These are phyloP conservation scores for Pinguiococcus pyrenoidosus DNA, from an alignment of 108 stramenopile species.

Conservation along the genomic window DNA sequence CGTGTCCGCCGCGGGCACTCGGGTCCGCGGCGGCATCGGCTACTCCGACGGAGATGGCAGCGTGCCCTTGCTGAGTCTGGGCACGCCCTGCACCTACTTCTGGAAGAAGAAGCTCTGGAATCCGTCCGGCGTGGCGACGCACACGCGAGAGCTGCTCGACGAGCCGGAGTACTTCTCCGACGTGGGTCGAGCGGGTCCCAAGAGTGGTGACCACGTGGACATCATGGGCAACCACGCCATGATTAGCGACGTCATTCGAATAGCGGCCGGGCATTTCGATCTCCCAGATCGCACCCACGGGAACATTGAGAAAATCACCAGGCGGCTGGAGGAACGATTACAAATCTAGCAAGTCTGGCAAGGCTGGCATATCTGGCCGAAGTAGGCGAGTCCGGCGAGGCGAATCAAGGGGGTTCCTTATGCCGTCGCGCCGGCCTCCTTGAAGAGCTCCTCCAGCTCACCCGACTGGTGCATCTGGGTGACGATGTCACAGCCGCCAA, in stretches of 20 bases:
- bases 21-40: conserved; percentile 34
- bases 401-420: too few species aligned
- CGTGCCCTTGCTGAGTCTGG: conserved; percentile 63
- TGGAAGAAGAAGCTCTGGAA: conserved; percentile 43
- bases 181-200: conserved; percentile 43
- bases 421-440: conserved; percentile 18
- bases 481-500: conserved; percentile 93
- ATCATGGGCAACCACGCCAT: conserved; percentile 64
- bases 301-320: too few species aligned
- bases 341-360: too few species aligned
- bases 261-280: conserved; percentile 53
- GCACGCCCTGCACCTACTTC: conserved; percentile 61
- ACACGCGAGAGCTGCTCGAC: conserved; percentile 57
- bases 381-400: too few species aligned
- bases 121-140: conserved; percentile 44
- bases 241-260: conserved; percentile 52
- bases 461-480: conserved; percentile 64
- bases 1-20: conserved; percentile 25
- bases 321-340: too few species aligned
- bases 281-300: too few species aligned
- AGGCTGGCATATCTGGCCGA: too few species aligned
- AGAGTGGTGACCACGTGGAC: conserved; percentile 65
- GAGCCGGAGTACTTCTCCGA: conserved; percentile 41
- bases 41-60: conserved; percentile 61
- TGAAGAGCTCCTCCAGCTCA: conserved; percentile 46